Conservation (phyloP, 1,284 basidiomycete genomes). For the Acaromyces ingoldii region DNA sequence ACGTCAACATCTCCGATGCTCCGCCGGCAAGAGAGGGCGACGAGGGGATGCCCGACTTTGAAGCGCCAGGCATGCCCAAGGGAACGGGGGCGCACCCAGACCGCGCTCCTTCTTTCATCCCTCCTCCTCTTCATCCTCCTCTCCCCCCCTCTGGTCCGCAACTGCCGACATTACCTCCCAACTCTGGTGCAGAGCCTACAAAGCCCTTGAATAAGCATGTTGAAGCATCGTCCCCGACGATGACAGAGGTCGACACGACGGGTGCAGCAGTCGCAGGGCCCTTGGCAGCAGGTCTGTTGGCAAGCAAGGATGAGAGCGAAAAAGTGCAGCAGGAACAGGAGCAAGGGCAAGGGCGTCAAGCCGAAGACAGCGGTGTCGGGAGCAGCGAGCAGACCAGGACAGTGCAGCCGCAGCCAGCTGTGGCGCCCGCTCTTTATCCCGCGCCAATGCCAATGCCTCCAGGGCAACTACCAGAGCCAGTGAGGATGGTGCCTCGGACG, state of each 20-base stretch:
- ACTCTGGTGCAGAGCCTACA: no score
- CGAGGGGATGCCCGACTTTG: no score
- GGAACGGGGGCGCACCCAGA: no score
- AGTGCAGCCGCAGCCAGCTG: constrained; percentile 6
- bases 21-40: no score
- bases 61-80: no score
- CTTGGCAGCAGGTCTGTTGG: not conserved
- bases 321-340: not conserved
- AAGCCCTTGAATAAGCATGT: no score
- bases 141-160: no score
- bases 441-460: not conserved
- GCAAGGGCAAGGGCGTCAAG: constrained; percentile 9
- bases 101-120: no score
- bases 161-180: no score
- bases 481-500: constrained; percentile 6
- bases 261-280: not conserved
- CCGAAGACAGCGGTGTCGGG: not conserved
- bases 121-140: no score
- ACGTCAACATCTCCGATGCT: constrained; percentile 19
- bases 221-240: no score
- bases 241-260: not conserved
- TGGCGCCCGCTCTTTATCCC: constrained; percentile 12
- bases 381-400: not conserved
- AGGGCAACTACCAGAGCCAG: not conserved
- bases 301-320: not conserved